phyloP scores from a whole-genome alignment of 1,284 basidiomycete genomes.

The Boletus austroedulis region DNA sequence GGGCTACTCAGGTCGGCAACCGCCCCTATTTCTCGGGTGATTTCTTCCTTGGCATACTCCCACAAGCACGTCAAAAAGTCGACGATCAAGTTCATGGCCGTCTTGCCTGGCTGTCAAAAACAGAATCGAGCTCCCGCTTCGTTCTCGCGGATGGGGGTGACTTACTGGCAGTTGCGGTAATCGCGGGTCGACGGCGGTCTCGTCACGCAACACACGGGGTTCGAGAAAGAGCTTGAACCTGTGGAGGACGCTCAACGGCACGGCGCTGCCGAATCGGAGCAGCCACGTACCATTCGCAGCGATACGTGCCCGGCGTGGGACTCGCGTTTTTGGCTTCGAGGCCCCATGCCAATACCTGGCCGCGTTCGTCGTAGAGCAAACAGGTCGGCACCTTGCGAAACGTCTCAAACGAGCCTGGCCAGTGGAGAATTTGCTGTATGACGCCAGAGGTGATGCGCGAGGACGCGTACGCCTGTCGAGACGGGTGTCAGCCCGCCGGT shows the following conservation, averaged over 20 bases:
- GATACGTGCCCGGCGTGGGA: constrained; percentile 60
- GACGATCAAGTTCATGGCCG: constrained; percentile 68
- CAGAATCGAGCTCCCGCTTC: neutral
- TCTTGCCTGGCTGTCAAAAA: constrained; percentile 60
- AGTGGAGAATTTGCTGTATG: constrained; percentile 74
- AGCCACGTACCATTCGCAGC: constrained; percentile 62
- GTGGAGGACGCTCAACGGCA: neutral
- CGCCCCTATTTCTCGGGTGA: constrained; percentile 76
- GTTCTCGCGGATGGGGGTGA: constrained; percentile 8
- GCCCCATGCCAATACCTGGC: constrained; percentile 73
- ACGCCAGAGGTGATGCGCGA: constrained; percentile 74
- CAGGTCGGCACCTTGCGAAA: constrained; percentile 82
- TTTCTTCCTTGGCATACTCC: constrained; percentile 81
- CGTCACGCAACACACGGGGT: constrained; percentile 69
- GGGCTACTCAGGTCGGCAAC: constrained; percentile 72
- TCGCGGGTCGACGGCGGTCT: constrained; percentile 62
- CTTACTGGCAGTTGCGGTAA: constrained; percentile 74
- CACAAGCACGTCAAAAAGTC: constrained; percentile 78
- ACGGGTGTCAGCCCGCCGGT: neutral
- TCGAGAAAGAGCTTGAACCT: constrained; percentile 82
- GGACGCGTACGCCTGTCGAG: constrained; percentile 68
- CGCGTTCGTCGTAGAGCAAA: constrained; percentile 67
- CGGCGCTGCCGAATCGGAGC: too few species aligned
- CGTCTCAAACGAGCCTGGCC: constrained; percentile 76
- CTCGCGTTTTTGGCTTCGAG: constrained; percentile 75